These are phyloP conservation scores for Uromyces viciae-fabae DNA, from an alignment of 1,284 basidiomycete genomes.

Conservation along the genomic window DNA sequence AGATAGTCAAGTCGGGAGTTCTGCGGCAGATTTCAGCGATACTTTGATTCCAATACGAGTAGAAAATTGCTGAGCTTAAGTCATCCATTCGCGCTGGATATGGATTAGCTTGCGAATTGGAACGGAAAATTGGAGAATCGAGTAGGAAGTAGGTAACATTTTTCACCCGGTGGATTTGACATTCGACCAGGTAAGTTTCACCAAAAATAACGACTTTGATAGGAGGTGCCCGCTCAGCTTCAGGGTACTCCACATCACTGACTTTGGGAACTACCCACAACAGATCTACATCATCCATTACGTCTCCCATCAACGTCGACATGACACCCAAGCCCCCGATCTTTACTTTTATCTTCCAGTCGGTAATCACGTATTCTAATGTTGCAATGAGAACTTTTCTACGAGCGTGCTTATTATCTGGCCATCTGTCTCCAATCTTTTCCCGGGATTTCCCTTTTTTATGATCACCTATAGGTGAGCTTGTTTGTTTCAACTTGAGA, in stretches of 20 bases:
- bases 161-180: slow-evolving; percentile 81
- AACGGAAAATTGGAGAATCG: slow-evolving; percentile 88
- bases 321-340: slow-evolving; percentile 94
- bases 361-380: slow-evolving; percentile 87
- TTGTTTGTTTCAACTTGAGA: background rate
- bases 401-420: slow-evolving; percentile 79
- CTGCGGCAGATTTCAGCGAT: slow-evolving; percentile 85
- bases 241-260: slow-evolving; percentile 53
- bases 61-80: slow-evolving; percentile 87
- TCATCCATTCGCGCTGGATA: slow-evolving; percentile 95
- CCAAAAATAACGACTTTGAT: slow-evolving; percentile 92
- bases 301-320: slow-evolving; percentile 91
- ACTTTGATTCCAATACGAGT: slow-evolving; percentile 93
- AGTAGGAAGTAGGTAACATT: slow-evolving; percentile 90
- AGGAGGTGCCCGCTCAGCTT: slow-evolving; percentile 56
- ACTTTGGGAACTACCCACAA: slow-evolving; percentile 90
- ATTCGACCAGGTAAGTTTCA: slow-evolving; percentile 86
- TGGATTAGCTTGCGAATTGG: slow-evolving; percentile 85
- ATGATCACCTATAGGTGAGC: background rate
- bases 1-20: slow-evolving; percentile 77
- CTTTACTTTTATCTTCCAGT: slow-evolving; percentile 94
- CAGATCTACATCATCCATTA: slow-evolving; percentile 88
- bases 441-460: background rate
- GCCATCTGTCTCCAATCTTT: slow-evolving; percentile 69
- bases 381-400: slow-evolving; percentile 84